Evolutionary conservation across 192 early-diverging fungal genomes (phyloP).

Genomic region (Coemansia sp.): DNA sequence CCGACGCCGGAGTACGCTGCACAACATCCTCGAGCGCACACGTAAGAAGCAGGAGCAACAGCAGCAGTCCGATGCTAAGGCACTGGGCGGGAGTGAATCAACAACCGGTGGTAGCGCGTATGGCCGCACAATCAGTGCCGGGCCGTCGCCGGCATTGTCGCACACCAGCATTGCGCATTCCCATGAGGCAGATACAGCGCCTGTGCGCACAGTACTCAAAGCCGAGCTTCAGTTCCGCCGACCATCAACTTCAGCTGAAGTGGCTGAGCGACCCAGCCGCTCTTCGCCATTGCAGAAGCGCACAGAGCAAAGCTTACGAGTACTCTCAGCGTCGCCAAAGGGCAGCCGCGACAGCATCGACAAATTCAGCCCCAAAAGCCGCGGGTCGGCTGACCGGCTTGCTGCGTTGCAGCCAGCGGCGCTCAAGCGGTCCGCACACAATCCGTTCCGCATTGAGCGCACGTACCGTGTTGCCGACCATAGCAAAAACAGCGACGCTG

Average conservation of each 20-base stretch:
- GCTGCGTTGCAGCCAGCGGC: slow-evolving; percentile 27
- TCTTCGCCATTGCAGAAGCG: slow-evolving; percentile 48
- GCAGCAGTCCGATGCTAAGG: slow-evolving; percentile 6
- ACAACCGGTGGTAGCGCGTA: neutral
- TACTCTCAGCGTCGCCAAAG: slow-evolving; percentile 20
- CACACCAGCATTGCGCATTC: neutral
- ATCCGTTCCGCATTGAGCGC: slow-evolving; percentile 51
- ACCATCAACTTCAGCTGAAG: slow-evolving; percentile 17
- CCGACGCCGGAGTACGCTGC: slow-evolving; percentile 52
- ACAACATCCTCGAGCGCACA: slow-evolving; percentile 50
- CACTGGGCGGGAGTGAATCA: slow-evolving; percentile 11
- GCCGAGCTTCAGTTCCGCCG: slow-evolving; percentile 53
- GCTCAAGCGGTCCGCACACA: slow-evolving; percentile 21
- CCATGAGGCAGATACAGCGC: slow-evolving; percentile 3
- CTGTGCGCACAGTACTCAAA: slow-evolving; percentile 43
- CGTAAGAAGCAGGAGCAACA: slow-evolving; percentile 38
- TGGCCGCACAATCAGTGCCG: slow-evolving; percentile 19
- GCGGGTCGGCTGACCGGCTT: slow-evolving; percentile 40
- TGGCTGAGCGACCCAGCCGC: slow-evolving; percentile 25
- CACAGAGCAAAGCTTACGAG: slow-evolving; percentile 30
- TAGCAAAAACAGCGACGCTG: slow-evolving; percentile 38
- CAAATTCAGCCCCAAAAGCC: slow-evolving; percentile 38
- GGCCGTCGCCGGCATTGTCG: slow-evolving; percentile 12
- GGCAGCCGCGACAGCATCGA: slow-evolving; percentile 53
- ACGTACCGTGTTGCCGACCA: slow-evolving; percentile 46